phyloP scores from a whole-genome alignment of 2,329 filamentous ascomycete species.

The Diplodia corticola region DNA sequence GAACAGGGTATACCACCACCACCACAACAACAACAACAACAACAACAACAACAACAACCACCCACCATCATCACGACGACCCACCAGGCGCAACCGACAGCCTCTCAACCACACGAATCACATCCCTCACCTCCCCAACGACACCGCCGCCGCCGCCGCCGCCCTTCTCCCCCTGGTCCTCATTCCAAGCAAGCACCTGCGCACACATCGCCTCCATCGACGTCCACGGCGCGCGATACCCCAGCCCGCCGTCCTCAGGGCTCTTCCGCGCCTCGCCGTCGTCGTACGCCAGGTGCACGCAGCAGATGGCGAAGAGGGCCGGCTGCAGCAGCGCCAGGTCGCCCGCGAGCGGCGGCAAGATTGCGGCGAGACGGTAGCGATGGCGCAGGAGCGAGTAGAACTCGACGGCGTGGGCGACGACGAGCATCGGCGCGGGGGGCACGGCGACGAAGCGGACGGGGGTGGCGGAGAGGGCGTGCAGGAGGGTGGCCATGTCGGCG shows the following conservation, averaged over 20 bases:
- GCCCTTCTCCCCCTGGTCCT: background rate
- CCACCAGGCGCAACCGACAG: background rate
- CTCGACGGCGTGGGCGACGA: conserved; percentile 44
- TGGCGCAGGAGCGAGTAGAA: conserved; percentile 35
- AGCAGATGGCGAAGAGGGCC: conserved; percentile 34
- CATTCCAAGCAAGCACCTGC: conserved; percentile 45
- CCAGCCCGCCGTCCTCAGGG: conserved; percentile 41
- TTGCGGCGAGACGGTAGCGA: conserved; percentile 24
- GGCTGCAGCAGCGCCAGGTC: conserved; percentile 46
- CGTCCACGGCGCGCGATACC: conserved; percentile 41
- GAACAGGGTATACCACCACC: background rate
- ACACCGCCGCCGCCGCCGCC: background rate
- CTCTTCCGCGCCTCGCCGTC: conserved; percentile 38
- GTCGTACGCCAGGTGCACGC: conserved; percentile 40
- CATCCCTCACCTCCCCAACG: background rate
- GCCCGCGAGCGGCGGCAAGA: conserved; percentile 33
- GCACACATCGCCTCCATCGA: conserved; percentile 44
- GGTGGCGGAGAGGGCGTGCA: conserved; percentile 35
- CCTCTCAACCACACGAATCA: background rate
- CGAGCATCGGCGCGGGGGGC: conserved; percentile 41
- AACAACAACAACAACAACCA: too few relatives aligned
- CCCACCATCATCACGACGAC: background rate
- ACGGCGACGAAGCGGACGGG: conserved; percentile 36
- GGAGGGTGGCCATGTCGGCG: conserved; percentile 43
- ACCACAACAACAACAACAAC: too few relatives aligned